Evolutionary conservation across 306 rosid species (phyloP).

Genomic region (Dalbergia oliveri): DNA sequence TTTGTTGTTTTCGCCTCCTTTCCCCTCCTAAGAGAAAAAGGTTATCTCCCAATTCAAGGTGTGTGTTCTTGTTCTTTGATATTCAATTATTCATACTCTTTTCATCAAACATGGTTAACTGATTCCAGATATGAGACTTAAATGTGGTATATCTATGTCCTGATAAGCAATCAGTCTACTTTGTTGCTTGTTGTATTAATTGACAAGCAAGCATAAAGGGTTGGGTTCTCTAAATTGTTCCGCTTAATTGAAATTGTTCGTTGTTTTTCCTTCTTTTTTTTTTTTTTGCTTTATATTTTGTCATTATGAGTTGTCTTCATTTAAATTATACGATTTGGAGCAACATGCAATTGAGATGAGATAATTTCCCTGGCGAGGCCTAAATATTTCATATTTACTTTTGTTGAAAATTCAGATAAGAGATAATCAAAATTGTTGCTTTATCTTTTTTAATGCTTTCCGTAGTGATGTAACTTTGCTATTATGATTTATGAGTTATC

Average conservation of each 20-base stretch:
- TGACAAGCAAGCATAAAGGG: not conserved
- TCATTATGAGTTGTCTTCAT: no score
- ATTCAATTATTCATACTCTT: not conserved
- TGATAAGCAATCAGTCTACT: not conserved
- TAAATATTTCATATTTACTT: no score
- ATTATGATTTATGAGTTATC: not conserved
- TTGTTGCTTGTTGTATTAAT: not conserved
- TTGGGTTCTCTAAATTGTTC: slow-evolving; percentile 5
- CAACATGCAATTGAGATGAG: not conserved
- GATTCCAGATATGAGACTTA: no score
- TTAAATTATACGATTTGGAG: not conserved
- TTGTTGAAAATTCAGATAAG: no score
- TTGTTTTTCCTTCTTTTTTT: not conserved
- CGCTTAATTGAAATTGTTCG: not conserved
- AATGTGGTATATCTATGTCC: not conserved
- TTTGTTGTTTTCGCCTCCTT: slow-evolving; percentile 41
- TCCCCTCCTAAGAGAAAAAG: slow-evolving; percentile 38
- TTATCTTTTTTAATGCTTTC: not conserved
- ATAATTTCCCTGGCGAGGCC: not conserved
- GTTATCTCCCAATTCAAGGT: slow-evolving; percentile 62
- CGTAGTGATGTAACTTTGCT: not conserved
- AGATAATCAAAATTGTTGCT: no score
- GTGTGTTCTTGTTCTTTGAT: not conserved
- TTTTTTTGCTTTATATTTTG: no score
- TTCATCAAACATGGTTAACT: not conserved